A percentile compares a stretch with the other conserved stretches of the same genome.
Conservation (phyloP, 495 filamentous ascomycete genomes). For the Neurospora sp. region DNA sequence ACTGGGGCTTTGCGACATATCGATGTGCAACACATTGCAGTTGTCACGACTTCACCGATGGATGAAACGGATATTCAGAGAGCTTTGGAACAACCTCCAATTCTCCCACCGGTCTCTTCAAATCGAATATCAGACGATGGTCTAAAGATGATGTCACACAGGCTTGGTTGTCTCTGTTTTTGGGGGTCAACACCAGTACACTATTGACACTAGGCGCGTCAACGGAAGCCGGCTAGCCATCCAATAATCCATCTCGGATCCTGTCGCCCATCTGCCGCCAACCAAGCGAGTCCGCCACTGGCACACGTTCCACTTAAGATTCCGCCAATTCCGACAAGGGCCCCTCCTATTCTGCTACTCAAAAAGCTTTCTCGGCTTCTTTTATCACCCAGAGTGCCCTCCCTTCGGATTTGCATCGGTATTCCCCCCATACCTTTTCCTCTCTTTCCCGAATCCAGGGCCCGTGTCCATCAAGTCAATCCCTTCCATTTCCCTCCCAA, state of each 20-base stretch:
- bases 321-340: neutral
- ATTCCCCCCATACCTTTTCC: constrained; percentile 7
- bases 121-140: neutral
- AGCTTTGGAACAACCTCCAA: neutral
- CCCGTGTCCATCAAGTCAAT: neutral
- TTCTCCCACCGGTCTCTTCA: neutral
- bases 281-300: neutral
- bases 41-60: neutral
- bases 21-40: neutral
- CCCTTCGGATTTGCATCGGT: constrained; percentile 28
- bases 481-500: neutral
- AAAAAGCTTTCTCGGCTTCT: constrained; percentile 16
- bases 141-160: neutral
- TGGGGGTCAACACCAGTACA: neutral
- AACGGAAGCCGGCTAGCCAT: neutral
- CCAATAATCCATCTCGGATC: neutral
- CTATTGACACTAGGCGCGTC: neutral
- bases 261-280: neutral
- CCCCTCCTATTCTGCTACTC: neutral
- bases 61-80: neutral
- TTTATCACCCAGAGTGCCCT: constrained; percentile 2
- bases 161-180: neutral
- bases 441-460: neutral
- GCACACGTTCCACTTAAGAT: neutral
- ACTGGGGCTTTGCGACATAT: neutral